phyloP scores from a whole-genome alignment of 2,329 filamentous ascomycete genomes.

The Trichoderma lentiforme region DNA sequence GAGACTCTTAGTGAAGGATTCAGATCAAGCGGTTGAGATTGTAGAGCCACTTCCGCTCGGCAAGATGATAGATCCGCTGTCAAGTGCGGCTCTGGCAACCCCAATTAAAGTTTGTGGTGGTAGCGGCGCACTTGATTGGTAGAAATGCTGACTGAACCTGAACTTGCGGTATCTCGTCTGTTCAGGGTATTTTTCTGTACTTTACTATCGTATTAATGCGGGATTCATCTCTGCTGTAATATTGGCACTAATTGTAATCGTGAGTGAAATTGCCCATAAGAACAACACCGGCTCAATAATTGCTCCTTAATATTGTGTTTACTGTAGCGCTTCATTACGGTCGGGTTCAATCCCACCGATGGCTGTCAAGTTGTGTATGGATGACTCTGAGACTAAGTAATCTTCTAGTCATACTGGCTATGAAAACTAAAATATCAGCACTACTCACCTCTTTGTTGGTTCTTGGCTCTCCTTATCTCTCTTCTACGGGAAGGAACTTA shows the following conservation, averaged over 20 bases:
- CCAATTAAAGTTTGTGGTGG: not conserved
- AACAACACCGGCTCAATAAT: not conserved
- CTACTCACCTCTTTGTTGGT: not conserved
- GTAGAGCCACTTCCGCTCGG: not conserved
- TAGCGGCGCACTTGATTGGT: not conserved
- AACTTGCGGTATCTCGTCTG: not conserved
- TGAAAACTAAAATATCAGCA: not conserved
- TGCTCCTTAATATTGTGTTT: not conserved
- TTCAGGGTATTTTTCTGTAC: too few relatives aligned
- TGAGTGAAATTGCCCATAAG: not conserved
- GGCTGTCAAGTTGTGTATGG: not conserved
- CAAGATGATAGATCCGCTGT: not conserved
- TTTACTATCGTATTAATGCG: not conserved
- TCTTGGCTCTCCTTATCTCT: not conserved
- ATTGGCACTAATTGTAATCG: not conserved
- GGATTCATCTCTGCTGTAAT: not conserved
- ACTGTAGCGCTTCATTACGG: not conserved
- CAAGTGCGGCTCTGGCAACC: not conserved
- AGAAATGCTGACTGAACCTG: not conserved
- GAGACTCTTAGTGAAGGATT: not conserved
- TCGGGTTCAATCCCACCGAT: not conserved
- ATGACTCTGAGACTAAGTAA: not conserved
- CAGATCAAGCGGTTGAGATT: not conserved
- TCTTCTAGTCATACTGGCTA: not conserved
- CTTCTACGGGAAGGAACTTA: not conserved